Base-by-base conservation (phyloP, 257 asterid species). In the Galeopsis tetrahit region DNA sequence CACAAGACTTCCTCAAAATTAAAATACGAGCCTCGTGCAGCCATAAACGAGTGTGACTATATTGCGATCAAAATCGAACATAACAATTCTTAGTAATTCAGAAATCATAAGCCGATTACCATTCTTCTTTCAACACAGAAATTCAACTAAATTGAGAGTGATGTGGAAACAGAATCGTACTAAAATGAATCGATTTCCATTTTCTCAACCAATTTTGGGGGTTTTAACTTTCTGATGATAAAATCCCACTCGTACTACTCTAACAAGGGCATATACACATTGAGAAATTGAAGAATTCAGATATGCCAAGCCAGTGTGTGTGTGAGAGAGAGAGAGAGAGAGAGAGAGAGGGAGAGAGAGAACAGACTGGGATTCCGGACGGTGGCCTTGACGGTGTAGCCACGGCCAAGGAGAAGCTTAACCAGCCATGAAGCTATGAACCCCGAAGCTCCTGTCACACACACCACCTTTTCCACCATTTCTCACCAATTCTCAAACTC, bases 381-480 rank as follows among this genome's bases (percentile, higher is more conserved):
- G 2, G 92, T 84, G 46, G 65, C 93, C 56, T 80, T 87, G 43
- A 87, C 90, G 0, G 85, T 83, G 73, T 89, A 89, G 31, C 93
- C 90, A 52, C 84, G 84, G 0, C 78, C 42, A n/a, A 89, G 90
- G 57, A 86, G 21, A 51, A 83, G 61, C 82, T 85, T 83, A 36
- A 89, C 96, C 33, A 89, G 81, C 92, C 92, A 89, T 46, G 93
- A 86, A 0, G 91, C 91, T 17, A 84, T 77, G 78, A 67, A 86
- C 0, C 94, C 94, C 0, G 91, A 85, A 2, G 89, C 94, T 14
- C 96, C 96, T 1, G 92, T 89, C 34, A 89, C 96, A 57, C 91
- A 84, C 48, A 89, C 96, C 4, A 80, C 74, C 78, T 78, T 77
- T 21, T 66, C 85, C 74, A 33, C 71, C 13, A 62, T 66, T 74